Percentiles rank a stretch among this genome's conserved stretches.
phyloP scores from a whole-genome alignment of 2,329 filamentous ascomycete species.

The Phyllosticta capitalensis region DNA sequence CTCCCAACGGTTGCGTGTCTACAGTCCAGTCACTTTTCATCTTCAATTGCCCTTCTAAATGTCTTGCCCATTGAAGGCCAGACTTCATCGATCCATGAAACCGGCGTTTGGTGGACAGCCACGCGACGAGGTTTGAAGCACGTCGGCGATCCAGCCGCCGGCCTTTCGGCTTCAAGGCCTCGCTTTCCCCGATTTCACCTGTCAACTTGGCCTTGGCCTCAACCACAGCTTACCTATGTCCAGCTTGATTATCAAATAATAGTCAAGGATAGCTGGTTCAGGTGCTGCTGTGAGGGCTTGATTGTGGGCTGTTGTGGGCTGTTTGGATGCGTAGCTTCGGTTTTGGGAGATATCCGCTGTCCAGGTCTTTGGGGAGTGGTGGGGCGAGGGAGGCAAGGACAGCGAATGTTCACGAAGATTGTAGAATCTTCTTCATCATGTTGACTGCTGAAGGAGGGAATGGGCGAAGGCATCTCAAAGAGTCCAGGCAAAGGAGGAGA shows the following conservation, averaged over 20 bases:
- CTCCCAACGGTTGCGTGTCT: no score
- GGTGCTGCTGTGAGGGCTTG: background rate
- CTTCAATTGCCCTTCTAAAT: no score
- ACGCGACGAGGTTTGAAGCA: background rate
- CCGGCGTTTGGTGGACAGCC: no score
- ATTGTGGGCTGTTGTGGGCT: background rate
- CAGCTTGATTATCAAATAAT: background rate
- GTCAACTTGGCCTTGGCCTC: background rate
- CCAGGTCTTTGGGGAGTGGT: background rate
- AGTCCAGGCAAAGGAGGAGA: no score
- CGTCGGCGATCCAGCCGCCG: background rate
- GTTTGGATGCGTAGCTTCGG: background rate
- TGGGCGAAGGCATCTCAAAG: background rate
- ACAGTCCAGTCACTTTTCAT: no score
- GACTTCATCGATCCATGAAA: no score
- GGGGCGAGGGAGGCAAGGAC: background rate
- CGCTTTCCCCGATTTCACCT: background rate
- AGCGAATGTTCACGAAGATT: background rate
- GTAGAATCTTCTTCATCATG: background rate
- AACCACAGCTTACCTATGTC: no score
- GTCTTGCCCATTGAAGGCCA: no score
- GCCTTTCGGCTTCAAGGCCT: background rate
- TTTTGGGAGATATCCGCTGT: no score
- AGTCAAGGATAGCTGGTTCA: background rate
- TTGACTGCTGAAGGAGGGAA: background rate